Base-by-base conservation (phyloP, 2,329 filamentous ascomycete genomes). In the Stemphylium vesicarium region DNA sequence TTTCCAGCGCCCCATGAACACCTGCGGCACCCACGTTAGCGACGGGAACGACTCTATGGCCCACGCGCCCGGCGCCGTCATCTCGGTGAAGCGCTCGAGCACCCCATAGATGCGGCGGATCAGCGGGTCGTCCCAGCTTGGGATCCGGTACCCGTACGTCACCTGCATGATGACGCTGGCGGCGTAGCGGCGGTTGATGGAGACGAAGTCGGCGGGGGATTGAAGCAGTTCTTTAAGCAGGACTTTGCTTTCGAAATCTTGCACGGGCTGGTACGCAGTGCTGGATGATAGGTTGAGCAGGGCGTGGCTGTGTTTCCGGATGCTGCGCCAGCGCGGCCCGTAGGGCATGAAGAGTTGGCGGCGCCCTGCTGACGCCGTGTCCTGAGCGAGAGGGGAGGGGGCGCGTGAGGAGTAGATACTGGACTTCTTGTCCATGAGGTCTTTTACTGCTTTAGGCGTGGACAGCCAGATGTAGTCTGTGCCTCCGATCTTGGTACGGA, bases 401-500 rank as follows among this genome's bases (percentile, higher is more conserved):
- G 68, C 53, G 13, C 79, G 76, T 1, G 82, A 83, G 0, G 80
- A 79, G 62, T 84, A 84, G 40, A 81, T 76, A n/a, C 77, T 76
- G 0, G 80, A 79, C 36, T 80, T 79, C 61, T 82, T 83, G 56
- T 84, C 81, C 50, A 85, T 80, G n/a, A 85, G 71, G 16, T 84
- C 82, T 35, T 80, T 81, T 0, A 82, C 82, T 1, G 77, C 73
- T 72, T 79, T 79, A 0, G 80, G 79, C 32, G 81, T 80, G 51
- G 70, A 75, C 7, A 79, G 66, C 74, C 74, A 78, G 36, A 78
- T 68, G 50, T 72, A 78, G 57, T 78, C 75, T 29, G 73, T 68
- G 22, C 71, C 75, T 12, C 77, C 76, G 9, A 78, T 71, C 53
- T 76, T 76, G 13, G 75, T 77, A 53, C 77, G 73, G 39, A 77